Conservation (phyloP, 108 stramenopile species). For the Conticribra weissflogii region DNA sequence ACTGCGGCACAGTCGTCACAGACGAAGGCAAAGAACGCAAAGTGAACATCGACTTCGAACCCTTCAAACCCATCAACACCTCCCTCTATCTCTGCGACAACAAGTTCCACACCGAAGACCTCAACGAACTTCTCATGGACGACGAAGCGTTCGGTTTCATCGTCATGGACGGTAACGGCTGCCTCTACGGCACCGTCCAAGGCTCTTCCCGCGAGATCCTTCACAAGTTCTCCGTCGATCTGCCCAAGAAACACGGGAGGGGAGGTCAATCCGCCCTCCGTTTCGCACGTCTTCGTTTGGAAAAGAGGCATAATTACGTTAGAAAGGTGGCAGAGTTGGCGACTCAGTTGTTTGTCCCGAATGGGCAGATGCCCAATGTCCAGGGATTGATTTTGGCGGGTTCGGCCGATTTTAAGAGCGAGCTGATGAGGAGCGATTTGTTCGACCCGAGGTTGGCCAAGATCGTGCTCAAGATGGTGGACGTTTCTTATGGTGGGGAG, state of each 20-base stretch:
- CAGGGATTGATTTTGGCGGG: slow-evolving; percentile 97
- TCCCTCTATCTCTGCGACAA: slow-evolving; percentile 99
- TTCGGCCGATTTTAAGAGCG: slow-evolving; percentile 98
- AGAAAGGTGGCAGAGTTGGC: slow-evolving; percentile 98
- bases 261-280: slow-evolving; percentile 99
- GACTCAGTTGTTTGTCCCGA: slow-evolving; percentile 96
- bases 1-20: slow-evolving; percentile 98
- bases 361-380: slow-evolving; percentile 95
- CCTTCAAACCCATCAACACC: slow-evolving; percentile 99
- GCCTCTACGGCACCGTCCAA: slow-evolving; percentile 94
- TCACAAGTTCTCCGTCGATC: slow-evolving; percentile 98
- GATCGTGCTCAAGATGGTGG: slow-evolving; percentile 97
- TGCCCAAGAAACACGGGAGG: slow-evolving; percentile 99
- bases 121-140: slow-evolving; percentile 97
- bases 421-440: slow-evolving; percentile 93
- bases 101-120: slow-evolving; percentile 98
- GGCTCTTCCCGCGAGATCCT: slow-evolving; percentile 93
- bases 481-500: slow-evolving; percentile 97
- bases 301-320: slow-evolving; percentile 99
- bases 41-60: slow-evolving; percentile 98
- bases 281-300: slow-evolving; percentile 98
- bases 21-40: slow-evolving; percentile 99
- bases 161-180: slow-evolving; percentile 99
- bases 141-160: slow-evolving; percentile 99
- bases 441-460: slow-evolving; percentile 94